These are phyloP conservation scores for Elaeis guineensis DNA, from an alignment of 176 grass and related monocot genomes.

Conservation along the genomic window DNA sequence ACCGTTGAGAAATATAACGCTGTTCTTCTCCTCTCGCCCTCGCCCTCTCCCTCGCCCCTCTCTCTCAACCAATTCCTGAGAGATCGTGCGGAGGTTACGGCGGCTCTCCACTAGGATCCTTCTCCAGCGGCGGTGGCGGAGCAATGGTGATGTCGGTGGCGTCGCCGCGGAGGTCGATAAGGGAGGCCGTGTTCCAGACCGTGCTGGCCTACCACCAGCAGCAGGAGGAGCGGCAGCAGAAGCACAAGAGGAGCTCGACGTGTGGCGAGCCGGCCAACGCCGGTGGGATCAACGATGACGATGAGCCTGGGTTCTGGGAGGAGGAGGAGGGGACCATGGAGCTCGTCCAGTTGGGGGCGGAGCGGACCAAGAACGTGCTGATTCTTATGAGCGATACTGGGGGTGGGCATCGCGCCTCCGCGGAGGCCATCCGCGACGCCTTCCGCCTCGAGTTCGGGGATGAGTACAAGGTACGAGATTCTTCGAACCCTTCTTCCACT, in stretches of 20 bases:
- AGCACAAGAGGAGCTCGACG: constrained; percentile 50
- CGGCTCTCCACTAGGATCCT: background rate
- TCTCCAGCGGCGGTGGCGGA: background rate
- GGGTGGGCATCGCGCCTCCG: constrained; percentile 79
- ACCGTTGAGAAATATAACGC: too few relatives aligned
- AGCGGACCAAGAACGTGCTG: constrained; percentile 85
- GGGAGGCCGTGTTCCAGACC: constrained; percentile 73
- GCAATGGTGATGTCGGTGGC: constrained; percentile 59
- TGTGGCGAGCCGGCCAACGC: constrained; percentile 29
- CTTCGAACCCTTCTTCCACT: too few relatives aligned
- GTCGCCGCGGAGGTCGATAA: constrained; percentile 53
- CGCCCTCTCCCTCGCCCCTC: background rate
- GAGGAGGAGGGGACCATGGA: constrained; percentile 96
- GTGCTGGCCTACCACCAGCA: constrained; percentile 74
- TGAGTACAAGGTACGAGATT: constrained; percentile 52
- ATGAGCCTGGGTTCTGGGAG: constrained; percentile 67
- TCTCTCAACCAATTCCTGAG: background rate
- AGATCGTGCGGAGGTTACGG: too few relatives aligned
- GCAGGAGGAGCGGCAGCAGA: constrained; percentile 32
- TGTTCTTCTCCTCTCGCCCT: background rate
- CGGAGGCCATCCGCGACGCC: constrained; percentile 89
- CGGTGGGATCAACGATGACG: constrained; percentile 40
- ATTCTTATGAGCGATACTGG: constrained; percentile 98
- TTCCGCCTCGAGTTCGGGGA: constrained; percentile 91
- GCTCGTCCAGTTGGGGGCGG: constrained; percentile 81